Evolutionary conservation across 805 yeast species (phyloP).

Genomic region (Kluyveromyces siamensis): DNA sequence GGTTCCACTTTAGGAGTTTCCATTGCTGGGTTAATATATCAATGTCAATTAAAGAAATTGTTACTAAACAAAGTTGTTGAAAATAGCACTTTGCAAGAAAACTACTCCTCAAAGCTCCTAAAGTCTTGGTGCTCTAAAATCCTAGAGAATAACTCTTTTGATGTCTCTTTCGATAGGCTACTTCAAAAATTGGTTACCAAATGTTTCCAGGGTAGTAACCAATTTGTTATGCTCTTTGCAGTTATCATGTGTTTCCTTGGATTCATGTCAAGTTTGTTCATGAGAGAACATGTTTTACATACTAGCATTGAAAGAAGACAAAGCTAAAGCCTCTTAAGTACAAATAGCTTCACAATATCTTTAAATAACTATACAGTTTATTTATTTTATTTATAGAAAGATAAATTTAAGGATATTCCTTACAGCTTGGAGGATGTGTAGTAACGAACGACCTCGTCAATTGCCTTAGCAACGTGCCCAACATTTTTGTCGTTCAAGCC

Average conservation of each 20-base stretch:
- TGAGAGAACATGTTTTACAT: slow-evolving; percentile 50
- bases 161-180: slow-evolving; percentile 13
- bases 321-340: background rate
- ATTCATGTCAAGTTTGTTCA: slow-evolving; percentile 33
- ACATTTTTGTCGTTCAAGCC: slow-evolving; percentile 80
- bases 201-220: slow-evolving; percentile 42
- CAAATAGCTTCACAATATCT: background rate
- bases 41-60: slow-evolving; percentile 32
- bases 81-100: background rate
- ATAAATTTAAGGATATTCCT: background rate
- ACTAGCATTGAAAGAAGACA: slow-evolving; percentile 34
- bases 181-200: slow-evolving; percentile 38
- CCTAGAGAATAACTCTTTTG: slow-evolving; percentile 4
- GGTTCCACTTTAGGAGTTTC: slow-evolving; percentile 76
- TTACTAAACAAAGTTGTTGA: slow-evolving; percentile 17
- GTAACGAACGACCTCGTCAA: slow-evolving; percentile 63
- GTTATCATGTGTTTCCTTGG: slow-evolving; percentile 35
- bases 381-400: background rate
- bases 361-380: too few relatives aligned
- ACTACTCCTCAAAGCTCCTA: slow-evolving; percentile 1
- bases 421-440: slow-evolving; percentile 20
- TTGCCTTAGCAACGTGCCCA: slow-evolving; percentile 66
- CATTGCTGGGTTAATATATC: slow-evolving; percentile 58
- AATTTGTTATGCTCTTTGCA: slow-evolving; percentile 40
- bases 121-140: slow-evolving; percentile 4